Evolutionary conservation across 2,329 filamentous ascomycete genomes (phyloP), one percentile per base, ranked within the genome.

Genomic region (Sporothrix sp.): DNA sequence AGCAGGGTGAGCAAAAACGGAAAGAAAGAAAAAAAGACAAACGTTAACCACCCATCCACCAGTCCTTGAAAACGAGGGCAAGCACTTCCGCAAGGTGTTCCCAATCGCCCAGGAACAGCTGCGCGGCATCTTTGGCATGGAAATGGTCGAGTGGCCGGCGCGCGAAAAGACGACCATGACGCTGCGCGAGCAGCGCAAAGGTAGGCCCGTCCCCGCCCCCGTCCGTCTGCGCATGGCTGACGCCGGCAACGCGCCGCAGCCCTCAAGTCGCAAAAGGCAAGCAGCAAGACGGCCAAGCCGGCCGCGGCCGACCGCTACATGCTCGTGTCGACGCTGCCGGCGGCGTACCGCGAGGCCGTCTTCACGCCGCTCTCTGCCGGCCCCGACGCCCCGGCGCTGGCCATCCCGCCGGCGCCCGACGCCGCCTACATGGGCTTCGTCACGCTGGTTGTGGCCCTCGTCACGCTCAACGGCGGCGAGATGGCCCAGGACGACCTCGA

Each of bases 341-440:
- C 72, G 1, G 66, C 72, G 45, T 93, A 85, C 61, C 82, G 83
- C 42, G 71, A 62, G n/a, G 74, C 33, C 49, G 53, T 57, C 30
- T 58, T 56, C 32, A 33, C 55, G 2, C 25, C 36, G 8, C 20
- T 56, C 6, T 20, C 51, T 3, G 3, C 36, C 84, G 0, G 66
- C 71, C 2, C 85, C 95, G 52, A 70, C 93, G 4, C 68, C 74
- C 1, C 87, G 88, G 0, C 78, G 85, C 14, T 38, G 78, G 81
- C 7, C 81, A 84, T 1, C 83, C 79, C 20, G 62, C 48, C 72
- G 7, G 75, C 78, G 20, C 74, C 80, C 20, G 91, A 97, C 62
- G 81, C 83, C n/a, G 77, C 81, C 7, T 96, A 96, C 63, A 75
- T 81, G 1, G 91, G 78, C 0, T 73, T 98, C 33, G 95, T 89